These are phyloP conservation scores for Colletotrichum siamense DNA, from an alignment of 2,329 filamentous ascomycete genomes.

Conservation along the genomic window DNA sequence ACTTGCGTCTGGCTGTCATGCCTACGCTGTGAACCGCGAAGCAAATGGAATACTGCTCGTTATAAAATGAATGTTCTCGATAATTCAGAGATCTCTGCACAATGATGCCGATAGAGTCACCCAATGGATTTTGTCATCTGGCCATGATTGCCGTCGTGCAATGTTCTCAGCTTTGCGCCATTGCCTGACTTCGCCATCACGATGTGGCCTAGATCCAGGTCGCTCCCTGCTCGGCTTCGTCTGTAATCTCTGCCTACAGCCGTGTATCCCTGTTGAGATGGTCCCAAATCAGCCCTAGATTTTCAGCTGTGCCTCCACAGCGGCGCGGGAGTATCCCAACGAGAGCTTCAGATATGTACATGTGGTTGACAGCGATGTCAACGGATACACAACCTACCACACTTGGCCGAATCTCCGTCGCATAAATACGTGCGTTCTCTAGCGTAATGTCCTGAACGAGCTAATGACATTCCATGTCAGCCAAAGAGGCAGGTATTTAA, in stretches of 20 bases:
- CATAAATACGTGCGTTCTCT: not conserved
- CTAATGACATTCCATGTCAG: not conserved
- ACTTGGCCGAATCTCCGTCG: too few relatives aligned
- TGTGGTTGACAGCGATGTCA: not conserved
- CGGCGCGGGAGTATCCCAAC: not conserved
- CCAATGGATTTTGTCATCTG: not conserved
- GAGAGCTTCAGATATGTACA: not conserved
- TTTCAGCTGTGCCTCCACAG: fast-evolving
- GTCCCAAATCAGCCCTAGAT: fast-evolving
- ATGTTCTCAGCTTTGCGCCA: fast-evolving
- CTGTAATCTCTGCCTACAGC: not conserved
- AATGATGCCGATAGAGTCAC: too few relatives aligned
- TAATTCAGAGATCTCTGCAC: too few relatives aligned
- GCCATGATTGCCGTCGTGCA: not conserved
- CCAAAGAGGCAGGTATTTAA: not conserved
- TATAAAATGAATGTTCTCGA: too few relatives aligned
- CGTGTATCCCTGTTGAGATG: not conserved
- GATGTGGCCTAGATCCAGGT: not conserved
- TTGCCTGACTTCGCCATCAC: not conserved
- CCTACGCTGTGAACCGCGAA: too few relatives aligned
- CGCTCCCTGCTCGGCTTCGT: fast-evolving
- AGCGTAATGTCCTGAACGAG: too few relatives aligned
- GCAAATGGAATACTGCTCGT: too few relatives aligned
- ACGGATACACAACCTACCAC: not conserved
- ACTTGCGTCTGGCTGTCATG: too few relatives aligned